Base-by-base conservation (phyloP, 2,329 filamentous ascomycete species). In the Dactylellina cionopaga region DNA sequence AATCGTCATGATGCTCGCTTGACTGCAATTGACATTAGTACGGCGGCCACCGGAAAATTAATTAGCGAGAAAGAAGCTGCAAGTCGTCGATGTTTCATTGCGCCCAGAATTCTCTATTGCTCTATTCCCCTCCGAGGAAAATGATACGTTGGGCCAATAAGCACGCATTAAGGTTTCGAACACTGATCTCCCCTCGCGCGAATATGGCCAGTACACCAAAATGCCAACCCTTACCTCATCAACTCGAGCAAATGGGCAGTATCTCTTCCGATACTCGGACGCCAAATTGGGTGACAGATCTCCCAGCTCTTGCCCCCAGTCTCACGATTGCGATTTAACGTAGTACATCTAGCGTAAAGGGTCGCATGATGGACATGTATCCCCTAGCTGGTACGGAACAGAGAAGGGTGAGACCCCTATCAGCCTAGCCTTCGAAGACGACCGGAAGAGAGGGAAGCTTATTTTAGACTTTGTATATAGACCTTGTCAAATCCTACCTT, bases 381-480 rank as follows among this genome's bases (percentile, higher is more conserved):
- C 25, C 56, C 59, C 56, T 47, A 46, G 49, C 49, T 27, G 22
- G 55, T 62, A 33, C 56, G 58, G 65, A 63, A 63, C 56, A 41
- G 37, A 54, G 49, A 52, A 31, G 51, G 33, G 29, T 71, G 65
- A 64, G 65, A 63, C 65, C 58, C 54, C 46, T 43, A 64, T 33
- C 29, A 46, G 46, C 37, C 33, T 43, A 35, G 51, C 24, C 17
- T 39, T 71, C 58, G 44, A 47, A 52, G 19, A 44, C 39, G 29
- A 31, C 39, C 43, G 51, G 43, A 66, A 58, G 49, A 46, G 46
- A 56, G 58, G 55, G 65, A 71, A 71, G 58, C 66, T 71, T 71
- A 64, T 52, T 71, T 71, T 71, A 64, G 44, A 58, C 39, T 64
- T 64, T 51, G 31, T 47, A 63, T 71, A 64, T 71, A 70, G 59